A percentile compares a stretch with the other conserved stretches of the same genome.
Conservation (phyloP, 106 monocot genomes). For the Triglochin maritima region DNA sequence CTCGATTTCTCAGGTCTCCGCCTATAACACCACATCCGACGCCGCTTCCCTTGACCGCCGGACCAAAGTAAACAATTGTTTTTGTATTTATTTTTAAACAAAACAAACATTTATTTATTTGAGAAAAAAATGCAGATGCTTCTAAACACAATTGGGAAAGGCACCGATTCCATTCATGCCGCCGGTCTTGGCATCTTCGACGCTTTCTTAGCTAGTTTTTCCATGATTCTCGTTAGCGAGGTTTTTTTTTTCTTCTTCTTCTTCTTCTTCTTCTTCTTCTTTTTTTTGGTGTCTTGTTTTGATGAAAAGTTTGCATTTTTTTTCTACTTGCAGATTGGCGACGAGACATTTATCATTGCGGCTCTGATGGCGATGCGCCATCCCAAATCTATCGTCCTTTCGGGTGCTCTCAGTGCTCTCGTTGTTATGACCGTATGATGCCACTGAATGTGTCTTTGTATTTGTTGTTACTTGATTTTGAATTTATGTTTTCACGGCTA, state of each 20-base stretch:
- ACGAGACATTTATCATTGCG: slow-evolving; percentile 97
- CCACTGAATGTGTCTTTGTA: background rate
- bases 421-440: slow-evolving; percentile 85
- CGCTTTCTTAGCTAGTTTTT: slow-evolving; percentile 16
- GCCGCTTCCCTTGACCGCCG: slow-evolving; percentile 6
- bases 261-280: background rate
- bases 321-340: slow-evolving; percentile 69
- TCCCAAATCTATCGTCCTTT: slow-evolving; percentile 88
- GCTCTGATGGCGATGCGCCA: slow-evolving; percentile 98
- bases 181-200: slow-evolving; percentile 15
- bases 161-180: background rate
- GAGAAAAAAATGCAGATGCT: slow-evolving; percentile 1
- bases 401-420: slow-evolving; percentile 85
- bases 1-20: too few relatives aligned
- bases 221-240: slow-evolving; percentile 25
- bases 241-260: background rate
- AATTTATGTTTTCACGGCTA: background rate
- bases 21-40: too few relatives aligned
- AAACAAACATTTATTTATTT: background rate
- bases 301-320: background rate
- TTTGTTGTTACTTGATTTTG: background rate
- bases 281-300: background rate
- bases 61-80: slow-evolving; percentile 8
- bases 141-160: background rate
- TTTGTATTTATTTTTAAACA: background rate